These are phyloP conservation scores for Datura wrightii DNA, from an alignment of 257 asterid species.

Conservation along the genomic window DNA sequence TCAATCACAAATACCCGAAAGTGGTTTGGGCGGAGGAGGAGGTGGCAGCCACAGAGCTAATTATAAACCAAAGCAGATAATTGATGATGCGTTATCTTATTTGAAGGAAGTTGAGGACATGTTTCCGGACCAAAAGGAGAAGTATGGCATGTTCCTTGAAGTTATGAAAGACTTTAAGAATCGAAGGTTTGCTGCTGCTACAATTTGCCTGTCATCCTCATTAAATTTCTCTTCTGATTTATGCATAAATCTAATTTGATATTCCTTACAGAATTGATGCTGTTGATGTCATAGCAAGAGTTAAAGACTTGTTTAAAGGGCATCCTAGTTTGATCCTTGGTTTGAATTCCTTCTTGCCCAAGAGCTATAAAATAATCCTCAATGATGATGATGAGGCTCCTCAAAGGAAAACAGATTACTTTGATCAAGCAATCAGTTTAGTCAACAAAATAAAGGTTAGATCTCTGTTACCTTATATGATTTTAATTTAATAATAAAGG, in stretches of 20 bases:
- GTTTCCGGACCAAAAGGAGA: slow-evolving; percentile 88
- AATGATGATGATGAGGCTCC: slow-evolving; percentile 79
- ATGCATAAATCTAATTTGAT: slow-evolving; percentile 16
- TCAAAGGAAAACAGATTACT: slow-evolving; percentile 85
- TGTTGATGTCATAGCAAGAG: slow-evolving; percentile 80
- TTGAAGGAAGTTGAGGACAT: slow-evolving; percentile 93
- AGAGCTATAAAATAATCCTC: slow-evolving; percentile 84
- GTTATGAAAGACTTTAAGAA: slow-evolving; percentile 97
- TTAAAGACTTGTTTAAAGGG: slow-evolving; percentile 85
- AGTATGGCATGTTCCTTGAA: slow-evolving; percentile 84
- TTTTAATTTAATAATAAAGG: neutral
- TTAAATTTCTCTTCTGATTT: slow-evolving; percentile 26
- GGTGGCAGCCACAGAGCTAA: slow-evolving; percentile 43
- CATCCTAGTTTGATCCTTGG: slow-evolving; percentile 83
- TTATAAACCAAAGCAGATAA: slow-evolving; percentile 70
- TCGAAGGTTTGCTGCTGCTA: slow-evolving; percentile 68
- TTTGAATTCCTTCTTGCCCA: slow-evolving; percentile 87
- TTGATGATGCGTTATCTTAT: slow-evolving; percentile 82
- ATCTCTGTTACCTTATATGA: slow-evolving; percentile 20
- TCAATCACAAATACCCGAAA: slow-evolving; percentile 59
- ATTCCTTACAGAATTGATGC: slow-evolving; percentile 73
- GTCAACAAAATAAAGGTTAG: slow-evolving; percentile 92
- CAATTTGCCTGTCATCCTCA: neutral
- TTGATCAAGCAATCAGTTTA: slow-evolving; percentile 88
- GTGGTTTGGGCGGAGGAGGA: slow-evolving; percentile 42